Evolutionary conservation across 768 basidiomycete genomes (phyloP), one percentile per base, ranked within the genome.

Genomic region (Naganishia antarctica): DNA sequence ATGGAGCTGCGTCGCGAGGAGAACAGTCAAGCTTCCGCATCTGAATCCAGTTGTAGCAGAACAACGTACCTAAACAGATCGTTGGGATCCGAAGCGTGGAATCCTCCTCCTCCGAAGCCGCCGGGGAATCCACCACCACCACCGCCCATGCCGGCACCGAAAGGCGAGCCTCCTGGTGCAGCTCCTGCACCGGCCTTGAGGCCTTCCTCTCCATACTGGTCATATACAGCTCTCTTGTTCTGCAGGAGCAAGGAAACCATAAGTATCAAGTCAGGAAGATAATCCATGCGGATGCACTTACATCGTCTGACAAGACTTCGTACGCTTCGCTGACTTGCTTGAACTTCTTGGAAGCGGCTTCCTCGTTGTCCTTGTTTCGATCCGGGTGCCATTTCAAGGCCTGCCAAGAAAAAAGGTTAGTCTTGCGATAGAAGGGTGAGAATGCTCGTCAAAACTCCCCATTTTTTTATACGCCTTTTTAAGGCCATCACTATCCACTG

Each of bases 31-130:
- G 1, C n/a, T 18, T 23, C 23, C 23, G 23, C 5, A 41, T 26
- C 5, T 25, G 3, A 50, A 16, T 2, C 5, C 12, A 13, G n/a
- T 13, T 37, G 29, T 47, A 25, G 25, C 25, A 23, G 18, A 96
- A 46, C n/a, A 97, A 83, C 72, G 97, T 93, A 71, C 91, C 89
- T 58, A 84, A 98, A 99, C 34, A 99, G 83, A 80, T 99, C 96
- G 85, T 94, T 91, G 3, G 96, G 89, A 79, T 98, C 93, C 91
- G 97, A 94, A 8, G 66, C 32, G 12, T 60, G 61, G 61, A 67
- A 67, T 43, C 64, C 64, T 28, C 64, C 64, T 58, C 90, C 64
- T 29, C 90, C 89, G 53, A 90, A 90, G 34, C 65, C 65, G 34
- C 65, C 65, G 21, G 60, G 60, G 60, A 66, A 66, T 8, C 60